These are phyloP conservation scores for Mycena maculata DNA, from an alignment of 768 basidiomycete genomes.

Conservation along the genomic window DNA sequence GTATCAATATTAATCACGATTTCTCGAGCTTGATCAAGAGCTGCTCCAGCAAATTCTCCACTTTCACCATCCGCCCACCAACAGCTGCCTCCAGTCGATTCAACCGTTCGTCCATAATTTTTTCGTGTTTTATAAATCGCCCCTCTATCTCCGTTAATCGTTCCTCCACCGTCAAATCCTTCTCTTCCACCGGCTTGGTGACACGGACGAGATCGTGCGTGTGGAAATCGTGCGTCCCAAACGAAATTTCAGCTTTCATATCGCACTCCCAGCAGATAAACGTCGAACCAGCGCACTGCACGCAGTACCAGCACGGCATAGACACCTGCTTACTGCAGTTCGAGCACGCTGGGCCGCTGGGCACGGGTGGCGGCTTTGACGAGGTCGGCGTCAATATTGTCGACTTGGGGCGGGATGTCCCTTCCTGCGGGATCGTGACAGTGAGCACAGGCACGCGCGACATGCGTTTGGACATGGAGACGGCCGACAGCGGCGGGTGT, in stretches of 20 bases:
- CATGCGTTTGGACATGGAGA: neutral
- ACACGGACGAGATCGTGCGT: conserved; percentile 38
- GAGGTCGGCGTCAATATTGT: conserved; percentile 13
- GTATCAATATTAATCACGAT: neutral
- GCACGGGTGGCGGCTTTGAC: no score
- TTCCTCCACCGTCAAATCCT: conserved; percentile 35
- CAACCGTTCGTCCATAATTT: conserved; percentile 19
- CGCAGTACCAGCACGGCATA: conserved; percentile 47
- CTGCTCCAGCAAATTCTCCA: conserved; percentile 34
- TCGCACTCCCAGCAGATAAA: conserved; percentile 42
- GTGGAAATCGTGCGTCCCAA: conserved; percentile 30
- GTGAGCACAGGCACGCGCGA: conserved; percentile 1
- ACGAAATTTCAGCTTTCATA: conserved; percentile 23
- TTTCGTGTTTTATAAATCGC: conserved; percentile 18
- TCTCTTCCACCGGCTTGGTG: conserved; percentile 26
- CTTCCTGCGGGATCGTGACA: neutral
- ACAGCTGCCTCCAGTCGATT: conserved; percentile 30
- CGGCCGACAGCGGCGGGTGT: neutral
- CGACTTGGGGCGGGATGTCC: neutral
- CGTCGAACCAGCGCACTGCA: conserved; percentile 38
- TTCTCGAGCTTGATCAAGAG: conserved; percentile 4
- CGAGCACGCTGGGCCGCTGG: conserved; percentile 34
- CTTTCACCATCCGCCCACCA: conserved; percentile 30
- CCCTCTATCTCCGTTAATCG: conserved; percentile 34
- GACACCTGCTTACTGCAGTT: conserved; percentile 34